phyloP scores from a whole-genome alignment of 1,284 basidiomycete species.

The Cystobasidium sp. region DNA sequence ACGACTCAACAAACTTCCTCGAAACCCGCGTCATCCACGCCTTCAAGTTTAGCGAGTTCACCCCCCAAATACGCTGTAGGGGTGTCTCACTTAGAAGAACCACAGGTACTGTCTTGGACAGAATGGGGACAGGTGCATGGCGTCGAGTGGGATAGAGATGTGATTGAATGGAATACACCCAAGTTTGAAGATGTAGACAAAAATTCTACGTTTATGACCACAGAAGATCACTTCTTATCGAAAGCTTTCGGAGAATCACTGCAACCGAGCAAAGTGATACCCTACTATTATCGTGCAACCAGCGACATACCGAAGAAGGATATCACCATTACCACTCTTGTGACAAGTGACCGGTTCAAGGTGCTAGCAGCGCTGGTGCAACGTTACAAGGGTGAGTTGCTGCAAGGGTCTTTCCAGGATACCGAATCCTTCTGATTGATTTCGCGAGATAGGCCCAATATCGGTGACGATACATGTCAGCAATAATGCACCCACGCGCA shows the following conservation, averaged over 20 bases:
- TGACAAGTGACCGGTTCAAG: constrained; percentile 75
- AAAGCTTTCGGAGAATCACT: constrained; percentile 51
- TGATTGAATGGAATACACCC: constrained; percentile 50
- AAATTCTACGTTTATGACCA: not conserved
- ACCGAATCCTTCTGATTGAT: not conserved
- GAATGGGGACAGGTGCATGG: constrained; percentile 45
- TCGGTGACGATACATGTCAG: constrained; percentile 76
- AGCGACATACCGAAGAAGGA: constrained; percentile 59
- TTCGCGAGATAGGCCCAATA: constrained; percentile 67
- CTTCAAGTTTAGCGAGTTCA: not conserved
- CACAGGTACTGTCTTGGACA: constrained; percentile 4
- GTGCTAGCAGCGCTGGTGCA: constrained; percentile 71
- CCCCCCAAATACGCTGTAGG: not conserved
- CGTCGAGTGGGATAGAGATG: constrained; percentile 50
- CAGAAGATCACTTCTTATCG: constrained; percentile 52
- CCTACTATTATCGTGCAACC: constrained; percentile 73
- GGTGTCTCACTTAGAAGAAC: not conserved
- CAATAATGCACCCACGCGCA: constrained; percentile 54
- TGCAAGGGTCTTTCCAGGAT: not conserved
- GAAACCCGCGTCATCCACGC: not conserved
- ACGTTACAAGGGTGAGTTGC: constrained; percentile 67
- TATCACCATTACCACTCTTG: constrained; percentile 79
- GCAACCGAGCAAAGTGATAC: constrained; percentile 71
- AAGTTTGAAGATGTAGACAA: not conserved
- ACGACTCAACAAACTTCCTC: not conserved